A percentile compares a stretch with the other conserved stretches of the same genome.
Evolutionary conservation across 164 flowering plant species (phyloP).

Genomic region (Echeveria elegans): DNA sequence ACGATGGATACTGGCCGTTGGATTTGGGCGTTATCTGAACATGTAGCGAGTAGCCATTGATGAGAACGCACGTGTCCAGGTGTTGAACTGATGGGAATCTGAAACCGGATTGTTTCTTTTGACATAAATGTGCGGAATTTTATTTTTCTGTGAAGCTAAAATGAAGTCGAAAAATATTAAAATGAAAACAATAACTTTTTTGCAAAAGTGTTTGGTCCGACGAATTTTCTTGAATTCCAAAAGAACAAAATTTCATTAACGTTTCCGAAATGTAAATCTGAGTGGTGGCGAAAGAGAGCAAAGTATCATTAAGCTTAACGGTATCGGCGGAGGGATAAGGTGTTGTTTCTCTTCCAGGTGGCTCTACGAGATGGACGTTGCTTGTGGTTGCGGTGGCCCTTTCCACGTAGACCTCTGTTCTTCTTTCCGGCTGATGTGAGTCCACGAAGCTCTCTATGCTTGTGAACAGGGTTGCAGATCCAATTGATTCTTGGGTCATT

Average conservation of each 20-base stretch:
- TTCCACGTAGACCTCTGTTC: constrained; percentile 33
- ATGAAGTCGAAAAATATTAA: too few species aligned
- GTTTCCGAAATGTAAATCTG: background rate
- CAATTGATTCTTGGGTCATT: constrained; percentile 36
- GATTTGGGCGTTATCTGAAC: background rate
- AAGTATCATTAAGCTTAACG: constrained; percentile 19
- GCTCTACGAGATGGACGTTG: constrained; percentile 39
- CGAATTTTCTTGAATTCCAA: background rate
- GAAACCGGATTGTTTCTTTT: too few species aligned
- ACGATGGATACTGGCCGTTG: too few species aligned
- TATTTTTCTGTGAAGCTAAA: too few species aligned
- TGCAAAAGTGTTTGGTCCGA: background rate
- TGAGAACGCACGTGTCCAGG: too few species aligned
- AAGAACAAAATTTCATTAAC: background rate
- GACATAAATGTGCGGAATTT: too few species aligned
- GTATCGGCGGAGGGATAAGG: constrained; percentile 59
- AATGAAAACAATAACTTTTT: background rate
- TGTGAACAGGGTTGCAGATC: constrained; percentile 40
- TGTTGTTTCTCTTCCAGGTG: constrained; percentile 78
- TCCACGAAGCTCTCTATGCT: constrained; percentile 35
- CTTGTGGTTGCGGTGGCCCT: constrained; percentile 32
- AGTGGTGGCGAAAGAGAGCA: background rate
- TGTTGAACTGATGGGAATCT: too few species aligned
- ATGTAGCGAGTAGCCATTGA: background rate
- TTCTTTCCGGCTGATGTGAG: constrained; percentile 35